Conservation (phyloP, 2,329 filamentous ascomycete species). For the Fusarium sp. region DNA sequence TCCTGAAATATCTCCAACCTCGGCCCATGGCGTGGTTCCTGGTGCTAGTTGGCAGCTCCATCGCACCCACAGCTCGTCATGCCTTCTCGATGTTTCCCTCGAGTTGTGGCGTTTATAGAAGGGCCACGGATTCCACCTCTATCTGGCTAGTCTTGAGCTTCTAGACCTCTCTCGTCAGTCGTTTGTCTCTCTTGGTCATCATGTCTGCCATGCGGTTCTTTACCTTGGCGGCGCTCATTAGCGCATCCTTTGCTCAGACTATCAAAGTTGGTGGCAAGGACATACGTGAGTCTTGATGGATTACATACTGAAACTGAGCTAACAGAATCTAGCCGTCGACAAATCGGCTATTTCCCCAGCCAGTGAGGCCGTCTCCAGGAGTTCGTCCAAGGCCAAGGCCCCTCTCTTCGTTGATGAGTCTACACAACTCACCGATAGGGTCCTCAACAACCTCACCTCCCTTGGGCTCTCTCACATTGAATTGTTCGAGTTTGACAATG, state of each 20-base stretch:
- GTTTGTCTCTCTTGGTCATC: neutral
- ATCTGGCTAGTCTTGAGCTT: neutral
- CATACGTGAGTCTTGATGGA: conserved; percentile 32
- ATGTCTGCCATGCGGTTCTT: conserved; percentile 30
- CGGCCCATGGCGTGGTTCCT: neutral
- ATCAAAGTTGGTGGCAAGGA: conserved; percentile 40
- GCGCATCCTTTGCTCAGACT: conserved; percentile 40
- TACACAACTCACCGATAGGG: conserved; percentile 50
- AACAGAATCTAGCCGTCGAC: conserved; percentile 13
- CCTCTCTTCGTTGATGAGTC: conserved; percentile 40
- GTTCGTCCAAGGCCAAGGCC: conserved; percentile 11
- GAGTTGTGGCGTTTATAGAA: conserved; percentile 1
- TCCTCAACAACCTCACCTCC: conserved; percentile 47
- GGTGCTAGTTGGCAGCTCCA: neutral
- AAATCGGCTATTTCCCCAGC: conserved; percentile 41
- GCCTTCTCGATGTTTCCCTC: neutral
- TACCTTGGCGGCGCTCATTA: conserved; percentile 27
- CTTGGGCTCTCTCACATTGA: conserved; percentile 46
- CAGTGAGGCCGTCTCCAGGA: conserved; percentile 21
- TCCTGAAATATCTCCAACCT: neutral
- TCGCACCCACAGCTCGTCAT: neutral
- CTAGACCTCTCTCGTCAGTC: neutral
- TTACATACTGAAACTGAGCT: neutral
- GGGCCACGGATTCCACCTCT: neutral
- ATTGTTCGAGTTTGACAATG: conserved; percentile 49